phyloP scores from a whole-genome alignment of 2,329 filamentous ascomycete species.

The Aspergillus melleus region DNA sequence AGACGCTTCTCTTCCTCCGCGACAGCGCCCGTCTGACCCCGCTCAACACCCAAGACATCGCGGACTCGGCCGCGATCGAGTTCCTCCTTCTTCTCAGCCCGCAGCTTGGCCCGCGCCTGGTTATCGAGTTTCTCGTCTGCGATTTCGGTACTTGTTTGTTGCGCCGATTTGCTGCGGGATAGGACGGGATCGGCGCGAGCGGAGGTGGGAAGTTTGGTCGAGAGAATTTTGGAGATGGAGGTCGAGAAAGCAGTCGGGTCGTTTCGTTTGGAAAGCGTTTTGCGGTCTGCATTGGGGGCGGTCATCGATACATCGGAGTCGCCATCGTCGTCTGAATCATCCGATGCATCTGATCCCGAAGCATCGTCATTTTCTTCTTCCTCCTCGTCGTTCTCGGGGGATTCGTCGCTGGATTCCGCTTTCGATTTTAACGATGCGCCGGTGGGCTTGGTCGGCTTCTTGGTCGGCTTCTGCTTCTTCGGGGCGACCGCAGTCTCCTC shows the following conservation, averaged over 20 bases:
- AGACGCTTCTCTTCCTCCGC: conserved; percentile 74
- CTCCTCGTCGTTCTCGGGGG: conserved; percentile 29
- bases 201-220: conserved; percentile 78
- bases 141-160: conserved; percentile 69
- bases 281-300: conserved; percentile 42
- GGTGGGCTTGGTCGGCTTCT: conserved; percentile 20
- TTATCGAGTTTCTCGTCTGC: conserved; percentile 77
- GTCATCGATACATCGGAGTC: conserved; percentile 45
- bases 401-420: conserved; percentile 18
- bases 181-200: conserved; percentile 90
- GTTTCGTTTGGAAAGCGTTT: conserved; percentile 68
- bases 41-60: conserved; percentile 72
- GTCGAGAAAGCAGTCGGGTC: conserved; percentile 89
- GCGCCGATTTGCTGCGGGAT: conserved; percentile 74
- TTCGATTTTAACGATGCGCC: conserved; percentile 20
- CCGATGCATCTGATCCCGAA: conserved; percentile 9
- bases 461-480: conserved; percentile 20
- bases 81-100: conserved; percentile 75
- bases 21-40: conserved; percentile 53
- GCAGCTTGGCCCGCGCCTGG: conserved; percentile 75
- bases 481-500: conserved; percentile 28
- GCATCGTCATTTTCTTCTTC: conserved; percentile 21
- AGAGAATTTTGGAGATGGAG: conserved; percentile 89
- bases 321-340: conserved; percentile 36
- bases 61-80: conserved; percentile 84